Base-by-base conservation (phyloP, 2,329 filamentous ascomycete genomes). In the Decorospora gaudefroyi region DNA sequence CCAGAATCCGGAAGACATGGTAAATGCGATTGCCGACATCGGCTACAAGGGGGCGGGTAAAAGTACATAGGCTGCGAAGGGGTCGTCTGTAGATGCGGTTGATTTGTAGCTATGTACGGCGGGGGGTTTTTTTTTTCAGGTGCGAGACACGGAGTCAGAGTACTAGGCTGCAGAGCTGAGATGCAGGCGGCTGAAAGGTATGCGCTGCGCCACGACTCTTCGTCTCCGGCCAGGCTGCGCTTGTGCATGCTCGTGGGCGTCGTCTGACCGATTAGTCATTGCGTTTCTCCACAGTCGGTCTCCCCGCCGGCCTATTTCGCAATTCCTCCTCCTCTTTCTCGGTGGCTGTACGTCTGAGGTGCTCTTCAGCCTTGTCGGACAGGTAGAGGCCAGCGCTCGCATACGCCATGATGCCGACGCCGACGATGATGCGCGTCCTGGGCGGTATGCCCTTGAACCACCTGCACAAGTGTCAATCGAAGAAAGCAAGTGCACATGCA, bases 321-420 rank as follows among this genome's bases (percentile, higher is more conserved):
- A 95, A 68, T 9, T 80, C 80, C 46, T 83, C 81, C 66, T 83
- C 85, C 64, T 95, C 90, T 62, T 86, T 76, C 50, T 88, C 83
- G 1, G 83, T 86, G 1, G 90, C 82, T 26, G 80, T 83, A 68
- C 89, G 80, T 5, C 87, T 87, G 49, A 91, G 79, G 28, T 79
- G 83, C 64, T 87, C 80, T 71, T 92, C 90, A 11, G 86, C 83
- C 44, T 78, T 77, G 64, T 92, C 87, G 4, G 86, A 83, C 12
- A 88, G 64, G 64, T 86, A 85, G n/a, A 93, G 77, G 11, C 89
- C 91, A 27, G 83, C 74, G 27, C 76, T 74, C 10, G 88, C 89
- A 82, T 90, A 96, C 22, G 81, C 81, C 63, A 96, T 82, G 55
- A 95, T 72, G 58, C 84, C 86, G 34, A 83, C 67, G 57, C 91